Evolutionary conservation across 345 rosid genomes (phyloP).

Genomic region (Salix exigua): DNA sequence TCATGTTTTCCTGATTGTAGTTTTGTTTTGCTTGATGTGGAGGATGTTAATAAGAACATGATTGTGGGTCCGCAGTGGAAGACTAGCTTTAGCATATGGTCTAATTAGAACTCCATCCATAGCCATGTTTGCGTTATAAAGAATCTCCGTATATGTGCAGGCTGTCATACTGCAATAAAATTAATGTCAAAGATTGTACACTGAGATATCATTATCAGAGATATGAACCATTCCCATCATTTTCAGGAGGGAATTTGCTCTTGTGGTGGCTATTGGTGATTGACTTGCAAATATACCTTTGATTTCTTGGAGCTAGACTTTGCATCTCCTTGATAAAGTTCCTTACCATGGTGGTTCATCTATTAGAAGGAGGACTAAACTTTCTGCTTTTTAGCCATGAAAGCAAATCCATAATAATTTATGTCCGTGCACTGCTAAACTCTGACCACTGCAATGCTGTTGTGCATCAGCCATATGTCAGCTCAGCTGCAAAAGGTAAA

Average conservation of each 20-base stretch:
- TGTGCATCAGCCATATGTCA: not conserved
- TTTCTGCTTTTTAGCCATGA: not conserved
- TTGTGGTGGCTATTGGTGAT: conserved; percentile 83
- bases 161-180: conserved; percentile 73
- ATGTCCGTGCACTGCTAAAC: not conserved
- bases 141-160: conserved; percentile 74
- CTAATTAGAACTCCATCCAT: conserved; percentile 48
- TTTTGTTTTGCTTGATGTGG: conserved; percentile 52
- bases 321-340: not conserved
- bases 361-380: not conserved
- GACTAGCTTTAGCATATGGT: conserved; percentile 76
- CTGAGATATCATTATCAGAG: conserved; percentile 69
- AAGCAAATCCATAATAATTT: not conserved
- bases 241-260: conserved; percentile 67
- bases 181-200: conserved; percentile 54
- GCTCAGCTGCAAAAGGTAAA: not conserved
- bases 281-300: not conserved
- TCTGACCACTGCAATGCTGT: not conserved
- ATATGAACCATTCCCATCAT: conserved; percentile 82
- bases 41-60: conserved; percentile 56
- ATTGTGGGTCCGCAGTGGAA: conserved; percentile 83
- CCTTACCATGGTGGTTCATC: not conserved
- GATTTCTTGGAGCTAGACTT: not conserved
- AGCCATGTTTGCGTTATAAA: conserved; percentile 61
- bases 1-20: conserved; percentile 46